Evolutionary conservation across 2,329 filamentous ascomycete species (phyloP).

Genomic region (Fusarium pseudonygamai): DNA sequence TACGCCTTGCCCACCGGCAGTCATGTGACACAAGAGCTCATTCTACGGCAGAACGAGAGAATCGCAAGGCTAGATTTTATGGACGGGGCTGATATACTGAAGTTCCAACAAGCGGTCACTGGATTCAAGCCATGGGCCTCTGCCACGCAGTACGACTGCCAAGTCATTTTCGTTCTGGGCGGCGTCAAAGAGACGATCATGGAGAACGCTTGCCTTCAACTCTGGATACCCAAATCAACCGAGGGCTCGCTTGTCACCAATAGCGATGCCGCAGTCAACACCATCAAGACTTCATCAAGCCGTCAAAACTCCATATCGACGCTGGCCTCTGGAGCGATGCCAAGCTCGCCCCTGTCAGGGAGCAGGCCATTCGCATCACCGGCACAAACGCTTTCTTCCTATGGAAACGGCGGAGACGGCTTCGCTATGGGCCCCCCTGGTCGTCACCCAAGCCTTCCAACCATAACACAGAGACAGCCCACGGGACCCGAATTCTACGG

Average conservation of each 20-base stretch:
- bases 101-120: slow-evolving; percentile 48
- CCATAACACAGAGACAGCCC: slow-evolving; percentile 34
- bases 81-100: slow-evolving; percentile 40
- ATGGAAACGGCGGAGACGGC: background rate
- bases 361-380: slow-evolving; percentile 4
- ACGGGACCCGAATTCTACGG: slow-evolving; percentile 12
- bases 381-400: background rate
- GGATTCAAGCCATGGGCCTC: slow-evolving; percentile 45
- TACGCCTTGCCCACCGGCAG: slow-evolving; percentile 40
- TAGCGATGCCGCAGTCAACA: slow-evolving; percentile 35
- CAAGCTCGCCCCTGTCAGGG: background rate
- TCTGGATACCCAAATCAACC: slow-evolving; percentile 46
- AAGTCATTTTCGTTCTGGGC: slow-evolving; percentile 44
- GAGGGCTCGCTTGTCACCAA: slow-evolving; percentile 43
- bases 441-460: slow-evolving; percentile 29
- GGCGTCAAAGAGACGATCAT: slow-evolving; percentile 36
- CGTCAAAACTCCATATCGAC: slow-evolving; percentile 33
- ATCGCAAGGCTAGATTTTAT: slow-evolving; percentile 45
- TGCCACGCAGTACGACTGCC: slow-evolving; percentile 42
- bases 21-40: slow-evolving; percentile 40
- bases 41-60: slow-evolving; percentile 45
- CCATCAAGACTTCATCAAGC: slow-evolving; percentile 1
- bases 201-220: slow-evolving; percentile 45
- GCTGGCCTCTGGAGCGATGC: background rate
- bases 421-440: slow-evolving; percentile 7